Base-by-base conservation (phyloP, 2,329 filamentous ascomycete species). In the Phyllosticta ampelicida region DNA sequence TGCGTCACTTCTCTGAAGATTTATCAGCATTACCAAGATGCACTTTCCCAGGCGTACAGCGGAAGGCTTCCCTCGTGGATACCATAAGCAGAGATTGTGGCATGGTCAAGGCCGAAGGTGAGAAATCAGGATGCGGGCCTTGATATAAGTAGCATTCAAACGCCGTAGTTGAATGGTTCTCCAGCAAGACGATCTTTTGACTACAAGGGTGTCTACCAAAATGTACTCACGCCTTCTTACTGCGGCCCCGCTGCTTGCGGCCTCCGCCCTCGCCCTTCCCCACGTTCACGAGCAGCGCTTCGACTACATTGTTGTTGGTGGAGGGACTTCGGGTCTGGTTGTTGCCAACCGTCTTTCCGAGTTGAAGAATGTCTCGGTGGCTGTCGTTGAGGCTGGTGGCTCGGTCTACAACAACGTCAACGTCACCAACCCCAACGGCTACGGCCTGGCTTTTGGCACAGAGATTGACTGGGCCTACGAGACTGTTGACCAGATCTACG, bases 401-500 rank as follows among this genome's bases (percentile, higher is more conserved):
- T 65, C 64, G 2, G 68, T 65, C 9, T 66, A 62, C 56, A 60
- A 62, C 56, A 70, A 71, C 48, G 61, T 65, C 13, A 68, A 69
- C 56, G 69, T 72, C 2, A 70, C 66, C 1, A 62, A 63, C 5
- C 61, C 64, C 9, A 28, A 55, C 10, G 65, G 64, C n/a, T 70
- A 63, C 29, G 65, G 65, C 9, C 58, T 61, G 6, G 65, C 64
- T 9, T 53, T 68, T 4, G 57, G 64, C 19, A 67, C 67, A 0
- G 58, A 63, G 1, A 70, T 77, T 26, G 74, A 77, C 60, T 77
- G 72, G 73, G 63, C 65, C 1, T 77, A 75, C 51, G 59, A 66
- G 56, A 74, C 70, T 19, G 68, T 63, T 5, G 66, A 67, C 13
- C 75, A 77, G 60, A 69, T 64, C 23, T 73, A 73, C 65, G 69